These are phyloP conservation scores for Ganoderma sinense DNA, from an alignment of 1,284 basidiomycete genomes.

Conservation along the genomic window DNA sequence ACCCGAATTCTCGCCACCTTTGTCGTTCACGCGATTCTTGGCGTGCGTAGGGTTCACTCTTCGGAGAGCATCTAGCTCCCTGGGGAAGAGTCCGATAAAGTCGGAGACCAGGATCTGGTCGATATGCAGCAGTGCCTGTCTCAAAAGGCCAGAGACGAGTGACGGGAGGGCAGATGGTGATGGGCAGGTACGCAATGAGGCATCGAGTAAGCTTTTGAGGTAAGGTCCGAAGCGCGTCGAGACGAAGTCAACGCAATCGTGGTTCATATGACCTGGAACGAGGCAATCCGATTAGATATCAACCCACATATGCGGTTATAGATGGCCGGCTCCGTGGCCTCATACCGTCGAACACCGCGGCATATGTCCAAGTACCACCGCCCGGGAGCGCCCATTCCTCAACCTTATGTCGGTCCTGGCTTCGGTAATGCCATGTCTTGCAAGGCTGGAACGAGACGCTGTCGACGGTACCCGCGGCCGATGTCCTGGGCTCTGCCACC, in stretches of 20 bases:
- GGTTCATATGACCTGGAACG: conserved; percentile 63
- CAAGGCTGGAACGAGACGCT: conserved; percentile 69
- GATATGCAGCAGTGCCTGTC: conserved; percentile 48
- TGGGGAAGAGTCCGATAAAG: conserved; percentile 54
- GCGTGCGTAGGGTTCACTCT: conserved; percentile 36
- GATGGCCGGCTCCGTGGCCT: conserved; percentile 2
- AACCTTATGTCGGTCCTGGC: conserved; percentile 63
- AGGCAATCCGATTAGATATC: conserved; percentile 14
- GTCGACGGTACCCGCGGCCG: conserved; percentile 50
- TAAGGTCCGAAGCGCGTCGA: conserved; percentile 52
- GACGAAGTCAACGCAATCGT: conserved; percentile 63
- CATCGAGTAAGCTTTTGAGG: conserved; percentile 51
- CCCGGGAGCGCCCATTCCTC: conserved; percentile 62
- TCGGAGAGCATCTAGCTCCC: conserved; percentile 32
- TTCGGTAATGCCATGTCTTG: conserved; percentile 51
- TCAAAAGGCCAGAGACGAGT: conserved; percentile 52
- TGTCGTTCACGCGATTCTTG: conserved; percentile 37
- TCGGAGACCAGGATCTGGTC: conserved; percentile 53
- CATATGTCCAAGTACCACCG: conserved; percentile 66
- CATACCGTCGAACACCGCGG: conserved; percentile 68
- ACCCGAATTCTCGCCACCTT: conserved; percentile 34
- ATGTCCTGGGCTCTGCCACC: conserved; percentile 41
- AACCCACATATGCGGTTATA: conserved; percentile 1
- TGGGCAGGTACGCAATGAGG: conserved; percentile 44
- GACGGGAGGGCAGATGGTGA: conserved; percentile 42